These are phyloP conservation scores for Quercus engelmannii DNA, from an alignment of 306 rosid species.

Conservation along the genomic window DNA sequence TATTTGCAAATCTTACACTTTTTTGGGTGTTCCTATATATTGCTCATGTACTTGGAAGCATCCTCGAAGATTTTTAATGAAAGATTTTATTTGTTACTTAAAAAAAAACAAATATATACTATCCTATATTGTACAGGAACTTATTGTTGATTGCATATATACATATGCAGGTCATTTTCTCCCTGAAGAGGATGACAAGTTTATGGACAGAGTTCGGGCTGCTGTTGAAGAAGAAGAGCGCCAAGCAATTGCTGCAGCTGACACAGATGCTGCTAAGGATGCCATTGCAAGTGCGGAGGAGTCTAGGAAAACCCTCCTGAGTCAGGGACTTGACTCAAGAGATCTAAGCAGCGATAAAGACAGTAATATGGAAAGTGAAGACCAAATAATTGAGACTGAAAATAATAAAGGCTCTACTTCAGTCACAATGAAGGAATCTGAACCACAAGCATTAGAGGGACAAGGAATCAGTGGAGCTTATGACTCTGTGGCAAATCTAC, in stretches of 20 bases:
- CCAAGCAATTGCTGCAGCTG: slow-evolving; percentile 82
- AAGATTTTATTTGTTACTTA: too few relatives aligned
- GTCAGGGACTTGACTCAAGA: slow-evolving; percentile 30
- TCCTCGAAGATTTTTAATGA: too few relatives aligned
- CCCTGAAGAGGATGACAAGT: slow-evolving; percentile 87
- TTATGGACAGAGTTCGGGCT: slow-evolving; percentile 77
- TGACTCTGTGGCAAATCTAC: slow-evolving; percentile 66
- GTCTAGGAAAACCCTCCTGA: slow-evolving; percentile 57
- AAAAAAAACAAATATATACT: background rate
- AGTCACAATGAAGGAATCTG: slow-evolving; percentile 38
- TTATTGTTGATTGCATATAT: slow-evolving; percentile 6
- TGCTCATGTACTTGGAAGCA: too few relatives aligned
- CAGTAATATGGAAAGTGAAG: slow-evolving; percentile 27
- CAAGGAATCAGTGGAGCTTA: slow-evolving; percentile 47
- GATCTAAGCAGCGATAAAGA: slow-evolving; percentile 28
- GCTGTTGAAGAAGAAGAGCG: slow-evolving; percentile 95
- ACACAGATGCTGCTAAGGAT: slow-evolving; percentile 73
- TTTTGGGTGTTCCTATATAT: background rate
- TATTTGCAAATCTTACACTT: background rate
- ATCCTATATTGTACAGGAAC: background rate
- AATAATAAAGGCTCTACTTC: slow-evolving; percentile 26
- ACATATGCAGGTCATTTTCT: slow-evolving; percentile 79
- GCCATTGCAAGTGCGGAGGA: slow-evolving; percentile 83
- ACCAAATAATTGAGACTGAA: slow-evolving; percentile 24
- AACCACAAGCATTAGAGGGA: slow-evolving; percentile 35